phyloP scores from a whole-genome alignment of 257 asterid genomes.

The Solanum habrochaites region DNA sequence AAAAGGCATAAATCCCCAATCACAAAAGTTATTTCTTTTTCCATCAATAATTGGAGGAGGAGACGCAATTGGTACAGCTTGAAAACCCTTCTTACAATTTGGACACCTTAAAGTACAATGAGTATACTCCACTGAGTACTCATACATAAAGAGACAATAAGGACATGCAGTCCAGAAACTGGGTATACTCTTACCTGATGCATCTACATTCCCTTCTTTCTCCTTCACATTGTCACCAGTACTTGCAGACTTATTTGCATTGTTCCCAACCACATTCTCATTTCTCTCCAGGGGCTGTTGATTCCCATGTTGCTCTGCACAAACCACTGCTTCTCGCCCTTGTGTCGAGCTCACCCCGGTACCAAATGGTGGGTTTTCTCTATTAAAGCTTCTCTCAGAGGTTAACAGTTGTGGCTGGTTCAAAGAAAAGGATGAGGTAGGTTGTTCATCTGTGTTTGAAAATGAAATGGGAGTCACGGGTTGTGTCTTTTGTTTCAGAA shows the following conservation, averaged over 20 bases:
- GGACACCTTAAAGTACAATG: slow-evolving; percentile 66
- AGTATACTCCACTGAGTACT: slow-evolving; percentile 47
- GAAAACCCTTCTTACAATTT: slow-evolving; percentile 70
- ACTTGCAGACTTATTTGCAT: slow-evolving; percentile 18
- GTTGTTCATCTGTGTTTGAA: slow-evolving; percentile 3
- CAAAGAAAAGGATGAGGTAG: slow-evolving; percentile 10
- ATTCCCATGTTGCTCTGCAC: slow-evolving; percentile 5
- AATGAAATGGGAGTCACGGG: not conserved
- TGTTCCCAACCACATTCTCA: slow-evolving; percentile 3
- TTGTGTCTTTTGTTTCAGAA: not conserved
- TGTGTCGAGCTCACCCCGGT: not conserved
- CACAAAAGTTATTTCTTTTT: slow-evolving; percentile 44
- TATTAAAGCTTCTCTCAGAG: slow-evolving; percentile 17
- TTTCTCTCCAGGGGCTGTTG: not conserved
- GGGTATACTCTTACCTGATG: not conserved
- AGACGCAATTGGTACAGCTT: slow-evolving; percentile 47
- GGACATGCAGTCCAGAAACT: slow-evolving; percentile 74
- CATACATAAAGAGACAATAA: slow-evolving; percentile 68
- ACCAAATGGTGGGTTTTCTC: not conserved
- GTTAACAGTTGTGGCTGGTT: slow-evolving; percentile 3
- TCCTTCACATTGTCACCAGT: not conserved
- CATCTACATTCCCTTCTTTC: slow-evolving; percentile 19
- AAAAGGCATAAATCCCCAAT: slow-evolving; percentile 66
- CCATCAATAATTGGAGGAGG: slow-evolving; percentile 67
- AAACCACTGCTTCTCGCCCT: not conserved